Base-by-base conservation (phyloP, 108 stramenopile species). In the Mediolabrus comicus region DNA sequence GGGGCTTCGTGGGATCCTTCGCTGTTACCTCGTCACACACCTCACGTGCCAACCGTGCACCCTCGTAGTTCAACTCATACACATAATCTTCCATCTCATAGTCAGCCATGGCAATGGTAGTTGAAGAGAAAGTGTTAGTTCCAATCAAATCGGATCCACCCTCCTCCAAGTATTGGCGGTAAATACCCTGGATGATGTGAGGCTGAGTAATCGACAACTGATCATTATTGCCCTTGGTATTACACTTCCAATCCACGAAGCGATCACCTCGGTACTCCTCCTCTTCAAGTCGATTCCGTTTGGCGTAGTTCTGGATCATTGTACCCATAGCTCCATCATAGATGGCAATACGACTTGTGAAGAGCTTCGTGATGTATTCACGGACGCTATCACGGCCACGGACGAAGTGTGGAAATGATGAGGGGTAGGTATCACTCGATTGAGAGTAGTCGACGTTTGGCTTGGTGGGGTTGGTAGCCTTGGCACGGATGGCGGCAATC, bases 321-420 rank as follows among this genome's bases (percentile, higher is more conserved):
- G 98, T 99, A 36, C 98, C 98, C 98, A 99, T 99, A 39, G 97
- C 98, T 54, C 98, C 98, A 66, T 99, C 98, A 66, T 98, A 98
- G 62, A 98, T 91, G 35, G 95, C 94, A 66, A 97, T 94, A 55
- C 85, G 80, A 22, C 64, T 77, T 1, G 82, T 86, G 86, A 97
- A 97, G 32, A 97, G 74, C 36, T 86, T 59, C 0, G 92, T 92
- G 77, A 97, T 92, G 90, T 97, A 91, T 41, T 83, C 74, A 62
- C 96, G 86, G 32, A 91, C 82, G 72, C 92, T 93, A 77, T 97
- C 96, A 22, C 96, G 86, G 35, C 96, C 96, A 72, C 96, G 87
- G 5, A 97, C 93, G 68, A 92, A 97, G 80, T 97, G 74, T 7
- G 96, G 96, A 79, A 89, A 97, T 7, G 72, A 69, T 57, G 81